These are phyloP conservation scores for Coemansia biformis DNA, from an alignment of 192 early-diverging fungal genomes.

Conservation along the genomic window DNA sequence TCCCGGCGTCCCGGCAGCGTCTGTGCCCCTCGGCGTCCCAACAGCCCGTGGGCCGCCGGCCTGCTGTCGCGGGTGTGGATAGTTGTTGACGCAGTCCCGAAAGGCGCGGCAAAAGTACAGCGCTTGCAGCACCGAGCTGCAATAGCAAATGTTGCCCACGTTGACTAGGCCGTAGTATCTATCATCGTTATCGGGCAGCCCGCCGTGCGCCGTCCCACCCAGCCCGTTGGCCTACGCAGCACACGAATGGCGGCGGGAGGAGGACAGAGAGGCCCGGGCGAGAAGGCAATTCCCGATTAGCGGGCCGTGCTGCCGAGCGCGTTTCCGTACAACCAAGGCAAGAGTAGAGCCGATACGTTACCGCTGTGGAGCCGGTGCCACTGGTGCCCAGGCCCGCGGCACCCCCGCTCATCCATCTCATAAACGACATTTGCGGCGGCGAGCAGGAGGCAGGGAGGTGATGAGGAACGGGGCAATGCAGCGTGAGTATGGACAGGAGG, in stretches of 20 bases:
- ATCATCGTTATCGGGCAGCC: constrained; percentile 61
- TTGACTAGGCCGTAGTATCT: constrained; percentile 88
- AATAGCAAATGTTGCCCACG: constrained; percentile 73
- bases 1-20: too few relatives aligned
- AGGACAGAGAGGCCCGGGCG: too few relatives aligned
- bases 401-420: constrained; percentile 62
- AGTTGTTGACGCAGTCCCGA: constrained; percentile 82
- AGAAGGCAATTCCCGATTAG: too few relatives aligned
- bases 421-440: constrained; percentile 53
- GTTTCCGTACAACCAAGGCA: too few relatives aligned
- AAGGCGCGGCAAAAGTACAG: constrained; percentile 94
- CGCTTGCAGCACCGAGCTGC: constrained; percentile 93
- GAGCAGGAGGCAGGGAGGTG: too few relatives aligned
- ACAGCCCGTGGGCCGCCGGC: too few relatives aligned
- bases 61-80: constrained; percentile 64
- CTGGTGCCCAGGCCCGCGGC: constrained; percentile 18
- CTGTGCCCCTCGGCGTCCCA: too few relatives aligned
- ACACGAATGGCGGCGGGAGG: too few relatives aligned
- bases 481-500: too few relatives aligned
- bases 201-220: constrained; percentile 13
- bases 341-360: background rate
- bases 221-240: constrained; percentile 19
- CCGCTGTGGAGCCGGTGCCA: constrained; percentile 6
- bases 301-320: too few relatives aligned
- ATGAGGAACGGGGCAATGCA: too few relatives aligned